Percentiles rank a stretch among this genome's conserved stretches.
Evolutionary conservation across 306 rosid genomes (phyloP).

Genomic region (peach (Prunus persica)): DNA sequence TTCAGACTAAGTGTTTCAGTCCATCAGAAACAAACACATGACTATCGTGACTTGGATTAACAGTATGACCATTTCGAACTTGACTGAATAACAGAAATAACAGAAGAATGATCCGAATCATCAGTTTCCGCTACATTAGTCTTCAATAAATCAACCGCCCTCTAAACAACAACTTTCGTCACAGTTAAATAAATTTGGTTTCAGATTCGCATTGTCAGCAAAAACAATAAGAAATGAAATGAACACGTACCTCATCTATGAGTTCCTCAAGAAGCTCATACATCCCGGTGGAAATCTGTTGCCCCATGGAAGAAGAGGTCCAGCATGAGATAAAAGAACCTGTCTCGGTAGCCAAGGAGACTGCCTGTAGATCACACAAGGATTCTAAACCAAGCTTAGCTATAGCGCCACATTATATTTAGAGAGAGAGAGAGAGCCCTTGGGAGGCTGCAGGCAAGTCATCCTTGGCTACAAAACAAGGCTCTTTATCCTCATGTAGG

Average conservation of each 20-base stretch:
- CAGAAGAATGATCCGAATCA: background rate
- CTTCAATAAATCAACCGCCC: background rate
- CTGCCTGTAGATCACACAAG: slow-evolving; percentile 42
- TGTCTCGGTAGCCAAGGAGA: slow-evolving; percentile 58
- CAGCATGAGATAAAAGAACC: slow-evolving; percentile 44
- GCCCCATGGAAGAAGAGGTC: slow-evolving; percentile 34
- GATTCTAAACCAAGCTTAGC: background rate
- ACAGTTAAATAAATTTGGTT: no score
- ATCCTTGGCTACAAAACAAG: slow-evolving; percentile 66
- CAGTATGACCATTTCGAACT: no score
- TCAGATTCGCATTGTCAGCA: background rate
- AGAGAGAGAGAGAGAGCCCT: background rate
- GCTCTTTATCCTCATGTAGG: slow-evolving; percentile 51
- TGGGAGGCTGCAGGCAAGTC: slow-evolving; percentile 52
- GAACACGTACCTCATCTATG: slow-evolving; percentile 6
- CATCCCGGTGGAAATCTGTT: no score
- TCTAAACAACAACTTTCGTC: no score
- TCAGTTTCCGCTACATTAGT: background rate
- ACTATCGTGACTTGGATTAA: no score
- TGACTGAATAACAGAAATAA: background rate
- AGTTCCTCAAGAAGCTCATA: background rate
- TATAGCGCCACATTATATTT: background rate
- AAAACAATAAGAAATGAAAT: background rate
- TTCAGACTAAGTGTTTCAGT: no score
- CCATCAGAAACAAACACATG: no score